Base-by-base conservation (phyloP, 495 filamentous ascomycete species). In the Talaromyces proteolyticus region DNA sequence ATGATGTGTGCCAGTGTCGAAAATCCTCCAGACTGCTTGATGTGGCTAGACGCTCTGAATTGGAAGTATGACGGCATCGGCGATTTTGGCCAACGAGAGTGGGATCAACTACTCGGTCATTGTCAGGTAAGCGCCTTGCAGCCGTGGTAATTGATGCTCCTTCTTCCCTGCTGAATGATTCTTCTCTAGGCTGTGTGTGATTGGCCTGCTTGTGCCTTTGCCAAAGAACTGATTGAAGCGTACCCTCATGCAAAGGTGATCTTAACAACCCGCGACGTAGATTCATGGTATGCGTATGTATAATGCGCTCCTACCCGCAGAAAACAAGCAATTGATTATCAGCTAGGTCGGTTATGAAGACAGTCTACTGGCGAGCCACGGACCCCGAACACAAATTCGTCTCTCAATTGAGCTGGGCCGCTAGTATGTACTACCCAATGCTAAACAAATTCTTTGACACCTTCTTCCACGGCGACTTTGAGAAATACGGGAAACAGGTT, bases 161-260 rank as follows among this genome's bases (percentile, higher is more conserved):
- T 5, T 29, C 12, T 29, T 12, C 26, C 26, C 26, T 29, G 26
- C 26, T 29, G 26, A 29, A 29, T 29, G 26, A 29, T 29, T 29
- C 12, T 29, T 29, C 26, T 46, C 19, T 56, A 73, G 69, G 81
- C 81, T 41, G 77, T 86, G 19, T 82, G 76, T 61, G 83, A 87
- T 68, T 79, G 77, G 75, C 82, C 83, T 11, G 80, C 80, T 39
- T 79, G 76, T 44, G 77, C 79, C 25, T 86, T 86, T 55, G 80
- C 78, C 42, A 75, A 79, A 56, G 83, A 87, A 60, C 67, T 87
- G 29, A 84, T 86, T 26, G 80, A 79, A 42, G 80, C 81, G 12
- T 87, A 87, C 54, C 82, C 83, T 12, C 81, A 87, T 40, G 82
- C 82, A 26, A 87, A 87, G 62, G 78, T 87, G 36, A 74, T 87